Base-by-base conservation (phyloP, 306 rosid genomes). In the Vigna angularis region DNA sequence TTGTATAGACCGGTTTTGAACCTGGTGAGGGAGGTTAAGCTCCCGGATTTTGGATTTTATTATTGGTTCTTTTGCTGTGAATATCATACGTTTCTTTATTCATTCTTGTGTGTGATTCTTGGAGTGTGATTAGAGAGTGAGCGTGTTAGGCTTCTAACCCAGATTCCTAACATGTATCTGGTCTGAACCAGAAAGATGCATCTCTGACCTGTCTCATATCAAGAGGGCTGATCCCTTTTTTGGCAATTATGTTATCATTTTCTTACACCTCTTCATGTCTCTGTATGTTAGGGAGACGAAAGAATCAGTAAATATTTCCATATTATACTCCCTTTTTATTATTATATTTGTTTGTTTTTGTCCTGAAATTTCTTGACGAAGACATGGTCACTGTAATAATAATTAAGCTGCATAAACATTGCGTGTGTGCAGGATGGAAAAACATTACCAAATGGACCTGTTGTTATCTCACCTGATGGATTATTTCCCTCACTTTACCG, bases 401-500 rank as follows among this genome's bases (percentile, higher is more conserved):
- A 58, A 56, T 78, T 22, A 63, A 18, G 63, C 81, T 75, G 38
- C 77, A 73, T 66, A 50, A 30, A 18, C 13, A 56, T 44, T 64
- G 49, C 66, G 15, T 61, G 20, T 57, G 64, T 82, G 79, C 86
- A 95, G 98, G 98, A 95, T 81, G 98, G 98, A n/a, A 92, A 91
- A 76, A 82, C 96, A 73, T 82, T 95, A 78, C 98, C 98, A 28
- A 88, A 84, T 81, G 98, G 98, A 75, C 98, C 98, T 16, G 78
- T 95, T 55, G 98, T 95, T 73, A 95, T 95, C 75, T 95, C 98
- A n/a, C 99, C 99, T 0, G 99, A 95, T 71, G 98, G 98, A 66
- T 82, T 95, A 72, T 91, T 95, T 81, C 98, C 98, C 70, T 92
- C 98, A 9, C 90, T 95, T 70, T 88, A 17, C 83, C 96, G 98